These are phyloP conservation scores for Schizochytrium sp. DNA, from an alignment of 108 stramenopile genomes.

Conservation along the genomic window DNA sequence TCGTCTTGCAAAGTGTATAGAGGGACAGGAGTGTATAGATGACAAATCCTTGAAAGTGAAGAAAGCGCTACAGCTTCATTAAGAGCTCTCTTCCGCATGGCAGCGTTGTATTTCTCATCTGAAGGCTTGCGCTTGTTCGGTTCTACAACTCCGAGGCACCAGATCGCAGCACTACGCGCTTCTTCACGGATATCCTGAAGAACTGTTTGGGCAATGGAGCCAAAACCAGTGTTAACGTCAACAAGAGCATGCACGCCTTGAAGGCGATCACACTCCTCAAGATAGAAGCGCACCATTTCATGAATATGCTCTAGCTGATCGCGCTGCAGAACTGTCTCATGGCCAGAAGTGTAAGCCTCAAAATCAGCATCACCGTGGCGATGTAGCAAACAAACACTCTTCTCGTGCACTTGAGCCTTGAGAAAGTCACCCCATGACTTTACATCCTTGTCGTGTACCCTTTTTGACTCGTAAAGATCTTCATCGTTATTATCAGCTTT, in stretches of 20 bases:
- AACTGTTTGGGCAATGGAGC: not conserved
- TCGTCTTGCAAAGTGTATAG: constrained; percentile 8
- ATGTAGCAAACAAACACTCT: constrained; percentile 9
- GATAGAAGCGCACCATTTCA: constrained; percentile 19
- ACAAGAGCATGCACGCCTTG: constrained; percentile 58
- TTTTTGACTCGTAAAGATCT: constrained; percentile 18
- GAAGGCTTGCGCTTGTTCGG: not conserved
- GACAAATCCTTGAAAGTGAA: not conserved
- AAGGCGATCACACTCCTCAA: constrained; percentile 54
- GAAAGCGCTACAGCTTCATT: constrained; percentile 12
- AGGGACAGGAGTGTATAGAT: constrained; percentile 22
- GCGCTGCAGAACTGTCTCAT: not conserved
- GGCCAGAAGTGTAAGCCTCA: constrained; percentile 36
- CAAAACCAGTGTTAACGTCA: constrained; percentile 20
- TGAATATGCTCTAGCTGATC: constrained; percentile 5
- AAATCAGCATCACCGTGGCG: constrained; percentile 30
- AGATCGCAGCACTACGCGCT: not conserved
- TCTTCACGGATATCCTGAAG: constrained; percentile 13
- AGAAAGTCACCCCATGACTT: constrained; percentile 44
- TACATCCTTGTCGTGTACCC: constrained; percentile 11
- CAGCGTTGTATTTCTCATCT: constrained; percentile 11
- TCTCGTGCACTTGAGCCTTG: constrained; percentile 47
- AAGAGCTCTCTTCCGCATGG: constrained; percentile 5
- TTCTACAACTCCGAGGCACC: constrained; percentile 9
- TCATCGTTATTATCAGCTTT: constrained; percentile 1